Percentiles rank a stretch among this genome's conserved stretches.
Evolutionary conservation across 2,329 filamentous ascomycete species (phyloP).

Genomic region (Fusarium staphyleae): DNA sequence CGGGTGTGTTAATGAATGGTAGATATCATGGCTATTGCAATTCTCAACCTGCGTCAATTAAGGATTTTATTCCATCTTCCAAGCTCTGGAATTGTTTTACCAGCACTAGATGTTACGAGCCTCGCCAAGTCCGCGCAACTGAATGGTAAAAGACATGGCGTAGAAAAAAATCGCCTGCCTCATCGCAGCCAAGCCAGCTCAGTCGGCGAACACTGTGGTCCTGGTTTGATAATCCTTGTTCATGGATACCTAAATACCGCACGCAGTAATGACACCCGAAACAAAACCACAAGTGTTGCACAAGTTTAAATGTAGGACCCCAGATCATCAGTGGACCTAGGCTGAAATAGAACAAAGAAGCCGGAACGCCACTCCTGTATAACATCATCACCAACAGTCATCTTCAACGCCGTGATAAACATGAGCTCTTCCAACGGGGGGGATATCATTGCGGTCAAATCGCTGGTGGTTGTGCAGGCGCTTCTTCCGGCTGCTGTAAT

Average conservation of each 20-base stretch:
- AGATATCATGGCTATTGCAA: slow-evolving; percentile 19
- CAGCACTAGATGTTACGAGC: slow-evolving; percentile 2
- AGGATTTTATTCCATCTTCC: slow-evolving; percentile 14
- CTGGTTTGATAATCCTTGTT: slow-evolving; percentile 6
- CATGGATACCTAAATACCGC: not conserved
- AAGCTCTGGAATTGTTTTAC: slow-evolving; percentile 2
- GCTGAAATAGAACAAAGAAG: slow-evolving; percentile 11
- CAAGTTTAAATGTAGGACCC: not conserved
- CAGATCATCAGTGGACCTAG: slow-evolving; percentile 9
- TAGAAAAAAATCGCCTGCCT: not conserved
- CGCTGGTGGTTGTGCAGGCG: slow-evolving; percentile 25
- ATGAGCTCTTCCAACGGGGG: slow-evolving; percentile 7
- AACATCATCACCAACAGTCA: slow-evolving; percentile 20
- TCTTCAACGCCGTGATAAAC: slow-evolving; percentile 37
- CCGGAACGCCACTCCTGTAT: slow-evolving; percentile 39
- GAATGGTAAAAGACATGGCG: not conserved
- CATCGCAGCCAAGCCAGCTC: slow-evolving; percentile 1
- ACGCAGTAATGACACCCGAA: slow-evolving; percentile 10
- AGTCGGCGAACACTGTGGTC: slow-evolving; percentile 1
- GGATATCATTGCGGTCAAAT: slow-evolving; percentile 34
- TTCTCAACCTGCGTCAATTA: slow-evolving; percentile 27
- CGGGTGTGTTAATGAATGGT: slow-evolving; percentile 29
- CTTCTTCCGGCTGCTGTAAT: slow-evolving; percentile 54
- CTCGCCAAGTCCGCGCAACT: not conserved
- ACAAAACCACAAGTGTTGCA: slow-evolving; percentile 3